Conservation (phyloP, 2,329 filamentous ascomycete species). For the Sporothrix humicola region DNA sequence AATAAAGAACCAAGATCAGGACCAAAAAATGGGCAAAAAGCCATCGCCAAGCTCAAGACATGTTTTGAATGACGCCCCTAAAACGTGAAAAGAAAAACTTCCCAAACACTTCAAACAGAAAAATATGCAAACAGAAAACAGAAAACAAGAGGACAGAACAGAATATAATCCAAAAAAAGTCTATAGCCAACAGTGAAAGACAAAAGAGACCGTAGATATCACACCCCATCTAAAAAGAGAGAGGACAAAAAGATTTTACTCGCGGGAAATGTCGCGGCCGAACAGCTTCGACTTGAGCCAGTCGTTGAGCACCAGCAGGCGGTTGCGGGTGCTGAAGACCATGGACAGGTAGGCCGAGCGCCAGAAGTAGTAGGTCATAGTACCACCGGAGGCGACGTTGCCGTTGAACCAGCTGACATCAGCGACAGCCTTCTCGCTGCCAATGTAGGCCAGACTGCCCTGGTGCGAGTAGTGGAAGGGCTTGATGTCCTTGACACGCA, state of each 20-base stretch:
- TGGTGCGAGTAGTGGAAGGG: constrained; percentile 99
- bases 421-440: constrained; percentile 92
- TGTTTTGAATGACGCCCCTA: constrained; percentile 23
- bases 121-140: neutral
- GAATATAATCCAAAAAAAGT: constrained; percentile 5
- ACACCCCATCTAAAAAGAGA: neutral
- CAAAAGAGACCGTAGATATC: neutral
- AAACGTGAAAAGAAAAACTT: neutral
- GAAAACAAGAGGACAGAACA: neutral
- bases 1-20: constrained; percentile 1
- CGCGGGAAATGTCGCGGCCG: constrained; percentile 89
- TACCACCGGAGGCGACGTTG: constrained; percentile 91
- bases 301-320: constrained; percentile 88
- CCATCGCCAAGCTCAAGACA: constrained; percentile 17
- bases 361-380: constrained; percentile 98
- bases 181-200: neutral
- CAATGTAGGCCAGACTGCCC: constrained; percentile 95
- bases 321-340: constrained; percentile 99
- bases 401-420: constrained; percentile 98
- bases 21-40: constrained; percentile 8
- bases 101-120: neutral
- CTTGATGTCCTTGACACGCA: constrained; percentile 90
- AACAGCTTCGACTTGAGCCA: constrained; percentile 98
- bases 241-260: constrained; percentile 55
- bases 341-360: constrained; percentile 97